A percentile compares a stretch with the other conserved stretches of the same genome.
Evolutionary conservation across 768 basidiomycete species (phyloP).

Genomic region (Roridomyces roridus): DNA sequence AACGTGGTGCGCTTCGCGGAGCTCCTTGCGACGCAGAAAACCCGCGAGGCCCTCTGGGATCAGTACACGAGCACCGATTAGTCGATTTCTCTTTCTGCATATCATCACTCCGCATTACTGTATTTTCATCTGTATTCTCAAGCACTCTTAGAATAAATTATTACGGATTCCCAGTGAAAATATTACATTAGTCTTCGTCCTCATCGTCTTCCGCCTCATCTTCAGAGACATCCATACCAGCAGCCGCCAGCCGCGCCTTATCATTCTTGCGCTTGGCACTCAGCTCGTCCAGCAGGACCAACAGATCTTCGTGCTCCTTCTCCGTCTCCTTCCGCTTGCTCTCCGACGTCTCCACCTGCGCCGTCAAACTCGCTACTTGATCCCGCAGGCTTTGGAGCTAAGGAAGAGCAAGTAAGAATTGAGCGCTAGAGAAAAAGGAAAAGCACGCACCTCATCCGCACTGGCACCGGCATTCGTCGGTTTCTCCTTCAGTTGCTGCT

Average conservation of each 20-base stretch:
- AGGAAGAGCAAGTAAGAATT: background rate
- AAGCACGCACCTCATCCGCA: constrained; percentile 22
- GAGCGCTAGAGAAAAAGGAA: background rate
- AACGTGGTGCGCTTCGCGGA: constrained; percentile 55
- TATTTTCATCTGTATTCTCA: too few species aligned
- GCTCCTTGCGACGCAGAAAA: constrained; percentile 45
- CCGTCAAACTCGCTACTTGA: constrained; percentile 53
- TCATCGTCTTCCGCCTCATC: constrained; percentile 85
- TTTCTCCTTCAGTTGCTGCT: constrained; percentile 60
- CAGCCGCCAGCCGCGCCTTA: constrained; percentile 75
- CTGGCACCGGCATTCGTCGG: constrained; percentile 22
- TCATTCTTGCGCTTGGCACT: constrained; percentile 85
- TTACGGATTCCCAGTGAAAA: background rate
- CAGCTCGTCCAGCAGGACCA: constrained; percentile 93
- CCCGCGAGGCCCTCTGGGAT: constrained; percentile 23
- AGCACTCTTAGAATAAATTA: too few species aligned
- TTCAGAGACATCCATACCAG: constrained; percentile 89
- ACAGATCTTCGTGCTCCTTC: constrained; percentile 95
- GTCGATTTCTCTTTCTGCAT: too few species aligned
- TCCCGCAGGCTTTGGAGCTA: constrained; percentile 54
- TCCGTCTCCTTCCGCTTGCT: constrained; percentile 81
- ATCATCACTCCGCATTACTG: too few species aligned
- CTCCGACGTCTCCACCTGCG: constrained; percentile 54
- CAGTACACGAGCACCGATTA: too few species aligned
- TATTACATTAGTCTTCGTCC: constrained; percentile 46